Evolutionary conservation across 1,139 yeast genomes (phyloP).

Genomic region (Magnusiomyces sp.): DNA sequence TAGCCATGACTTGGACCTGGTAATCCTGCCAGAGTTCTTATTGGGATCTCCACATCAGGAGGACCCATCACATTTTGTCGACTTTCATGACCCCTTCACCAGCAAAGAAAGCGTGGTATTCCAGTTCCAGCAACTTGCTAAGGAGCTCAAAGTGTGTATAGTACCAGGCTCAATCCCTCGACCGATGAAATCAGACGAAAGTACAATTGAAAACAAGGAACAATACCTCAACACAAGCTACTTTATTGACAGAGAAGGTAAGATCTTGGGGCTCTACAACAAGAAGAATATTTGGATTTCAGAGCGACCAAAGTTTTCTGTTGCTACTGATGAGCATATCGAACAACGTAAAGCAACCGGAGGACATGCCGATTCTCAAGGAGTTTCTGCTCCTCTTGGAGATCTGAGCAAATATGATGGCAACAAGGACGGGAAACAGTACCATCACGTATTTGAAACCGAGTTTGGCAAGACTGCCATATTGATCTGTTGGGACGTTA

Average conservation of each 20-base stretch:
- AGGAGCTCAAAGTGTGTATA: constrained; percentile 15
- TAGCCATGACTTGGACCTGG: constrained; percentile 6
- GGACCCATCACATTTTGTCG: constrained; percentile 3
- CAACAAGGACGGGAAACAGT: constrained; percentile 16
- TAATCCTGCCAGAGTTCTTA: constrained; percentile 14
- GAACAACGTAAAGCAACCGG: no score
- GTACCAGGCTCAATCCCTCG: constrained; percentile 18
- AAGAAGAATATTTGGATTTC: constrained; percentile 20
- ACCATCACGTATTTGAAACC: constrained; percentile 17
- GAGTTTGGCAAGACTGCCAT: constrained; percentile 19
- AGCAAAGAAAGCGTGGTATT: neutral
- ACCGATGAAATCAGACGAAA: no score
- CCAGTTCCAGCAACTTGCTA: constrained; percentile 13
- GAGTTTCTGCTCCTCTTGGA: no score
- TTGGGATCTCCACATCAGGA: constrained; percentile 12
- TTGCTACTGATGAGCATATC: no score
- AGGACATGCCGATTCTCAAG: no score
- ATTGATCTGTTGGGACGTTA: constrained; percentile 19
- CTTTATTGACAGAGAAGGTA: constrained; percentile 17
- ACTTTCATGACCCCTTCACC: constrained; percentile 1
- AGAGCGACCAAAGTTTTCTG: constrained; percentile 15
- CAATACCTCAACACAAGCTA: constrained; percentile 14
- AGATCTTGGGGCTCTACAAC: constrained; percentile 14
- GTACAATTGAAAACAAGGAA: neutral
- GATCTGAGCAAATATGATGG: no score